A percentile compares a stretch with the other conserved stretches of the same genome.
phyloP scores from a whole-genome alignment of 352 stramenopile genomes.

The Phytophthora agathidicida region DNA sequence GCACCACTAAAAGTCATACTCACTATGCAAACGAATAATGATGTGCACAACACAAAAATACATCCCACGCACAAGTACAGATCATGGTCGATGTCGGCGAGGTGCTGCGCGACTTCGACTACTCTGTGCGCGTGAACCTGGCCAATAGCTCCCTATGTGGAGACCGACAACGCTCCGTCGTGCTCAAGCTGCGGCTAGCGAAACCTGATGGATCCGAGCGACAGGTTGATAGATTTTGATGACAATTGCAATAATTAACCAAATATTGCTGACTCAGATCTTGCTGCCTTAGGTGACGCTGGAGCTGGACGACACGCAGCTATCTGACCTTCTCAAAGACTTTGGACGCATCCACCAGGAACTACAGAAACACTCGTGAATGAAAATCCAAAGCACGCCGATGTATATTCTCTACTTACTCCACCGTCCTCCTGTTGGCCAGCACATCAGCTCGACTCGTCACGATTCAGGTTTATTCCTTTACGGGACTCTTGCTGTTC shows the following conservation, averaged over 20 bases:
- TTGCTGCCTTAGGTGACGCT: conserved; percentile 53
- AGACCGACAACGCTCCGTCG: conserved; percentile 42
- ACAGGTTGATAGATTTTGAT: conserved; percentile 25
- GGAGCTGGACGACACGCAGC: conserved; percentile 49
- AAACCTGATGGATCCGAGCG: conserved; percentile 37
- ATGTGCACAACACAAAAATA: conserved; percentile 8
- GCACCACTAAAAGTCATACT: conserved; percentile 21
- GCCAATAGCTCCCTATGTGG: conserved; percentile 65
- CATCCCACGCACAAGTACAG: too few species aligned
- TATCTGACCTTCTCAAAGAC: conserved; percentile 39
- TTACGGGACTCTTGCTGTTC: conserved; percentile 1
- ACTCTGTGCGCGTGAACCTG: conserved; percentile 72
- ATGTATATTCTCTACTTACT: conserved; percentile 43
- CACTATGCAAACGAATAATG: conserved; percentile 7
- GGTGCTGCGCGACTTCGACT: conserved; percentile 70
- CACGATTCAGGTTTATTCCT: conserved; percentile 17
- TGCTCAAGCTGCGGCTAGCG: conserved; percentile 60
- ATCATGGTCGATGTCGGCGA: too few species aligned
- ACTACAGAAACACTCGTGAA: conserved; percentile 23
- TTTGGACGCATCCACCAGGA: conserved; percentile 45
- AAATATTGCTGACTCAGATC: conserved; percentile 1
- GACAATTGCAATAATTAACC: background rate
- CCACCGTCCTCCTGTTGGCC: background rate
- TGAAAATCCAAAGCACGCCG: conserved; percentile 27
- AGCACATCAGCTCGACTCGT: conserved; percentile 6